Evolutionary conservation across 192 early-diverging fungal genomes (phyloP).

Genomic region (Coemansia sp.): DNA sequence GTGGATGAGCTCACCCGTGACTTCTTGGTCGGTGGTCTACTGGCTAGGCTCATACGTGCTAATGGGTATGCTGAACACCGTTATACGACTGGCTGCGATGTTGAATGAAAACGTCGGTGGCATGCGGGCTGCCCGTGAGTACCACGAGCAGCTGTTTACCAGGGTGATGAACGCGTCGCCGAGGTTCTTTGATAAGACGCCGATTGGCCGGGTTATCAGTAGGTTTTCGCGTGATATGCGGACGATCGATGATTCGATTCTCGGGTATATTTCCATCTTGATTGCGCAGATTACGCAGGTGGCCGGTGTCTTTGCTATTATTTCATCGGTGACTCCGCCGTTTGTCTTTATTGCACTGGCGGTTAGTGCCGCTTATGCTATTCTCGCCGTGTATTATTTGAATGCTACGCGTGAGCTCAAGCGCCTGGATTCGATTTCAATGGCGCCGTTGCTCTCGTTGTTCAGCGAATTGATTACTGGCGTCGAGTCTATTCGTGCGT

Average conservation of each 20-base stretch:
- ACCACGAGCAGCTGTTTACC: constrained; percentile 62
- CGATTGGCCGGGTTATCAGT: constrained; percentile 85
- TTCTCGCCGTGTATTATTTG: constrained; percentile 74
- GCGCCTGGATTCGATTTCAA: constrained; percentile 77
- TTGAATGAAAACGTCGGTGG: constrained; percentile 30
- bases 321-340: constrained; percentile 67
- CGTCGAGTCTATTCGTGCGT: constrained; percentile 82
- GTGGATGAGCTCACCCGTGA: constrained; percentile 50
- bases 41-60: constrained; percentile 66
- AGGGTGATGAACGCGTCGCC: constrained; percentile 72
- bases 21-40: constrained; percentile 26
- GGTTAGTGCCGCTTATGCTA: constrained; percentile 60
- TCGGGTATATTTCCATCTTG: constrained; percentile 56
- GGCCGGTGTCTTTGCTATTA: constrained; percentile 60
- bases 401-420: constrained; percentile 84
- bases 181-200: constrained; percentile 90
- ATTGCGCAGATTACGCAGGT: constrained; percentile 59
- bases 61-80: constrained; percentile 55
- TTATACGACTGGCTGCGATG: constrained; percentile 35
- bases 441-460: constrained; percentile 75
- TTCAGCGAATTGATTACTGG: constrained; percentile 81
- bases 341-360: constrained; percentile 71
- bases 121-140: constrained; percentile 57
- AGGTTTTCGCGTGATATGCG: constrained; percentile 87
- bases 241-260: constrained; percentile 71